Percentiles rank a stretch among this genome's conserved stretches.
Evolutionary conservation across 1,284 basidiomycete species (phyloP).

Genomic region (Cryptococcus sp.): DNA sequence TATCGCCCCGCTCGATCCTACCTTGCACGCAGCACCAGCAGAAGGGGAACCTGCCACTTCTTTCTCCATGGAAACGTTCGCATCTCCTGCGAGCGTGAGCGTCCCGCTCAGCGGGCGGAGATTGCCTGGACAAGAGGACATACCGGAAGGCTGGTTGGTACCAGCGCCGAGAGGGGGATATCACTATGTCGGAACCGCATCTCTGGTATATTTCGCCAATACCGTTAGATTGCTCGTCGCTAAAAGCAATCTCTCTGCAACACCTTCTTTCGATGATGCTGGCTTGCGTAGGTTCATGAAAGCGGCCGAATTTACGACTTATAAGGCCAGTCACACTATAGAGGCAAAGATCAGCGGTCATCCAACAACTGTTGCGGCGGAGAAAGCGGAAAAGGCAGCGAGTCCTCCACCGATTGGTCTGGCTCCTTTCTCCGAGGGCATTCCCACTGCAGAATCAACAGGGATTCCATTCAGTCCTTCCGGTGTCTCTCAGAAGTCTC

Average conservation of each 20-base stretch:
- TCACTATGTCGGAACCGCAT: constrained; percentile 25
- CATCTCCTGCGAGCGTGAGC: constrained; percentile 2
- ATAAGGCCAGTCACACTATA: constrained; percentile 19
- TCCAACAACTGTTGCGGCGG: constrained; percentile 16
- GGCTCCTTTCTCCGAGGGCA: background rate
- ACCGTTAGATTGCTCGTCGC: constrained; percentile 14
- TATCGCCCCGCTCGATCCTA: no score
- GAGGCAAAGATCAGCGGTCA: constrained; percentile 21
- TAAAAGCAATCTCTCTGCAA: constrained; percentile 13
- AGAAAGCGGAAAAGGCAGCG: background rate
- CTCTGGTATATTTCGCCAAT: constrained; percentile 19
- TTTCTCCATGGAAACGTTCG: no score
- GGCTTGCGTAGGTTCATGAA: constrained; percentile 18
- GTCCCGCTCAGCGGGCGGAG: constrained; percentile 3
- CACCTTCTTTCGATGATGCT: constrained; percentile 17
- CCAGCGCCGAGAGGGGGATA: constrained; percentile 21
- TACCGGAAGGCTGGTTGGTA: constrained; percentile 26
- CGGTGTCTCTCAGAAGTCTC: background rate
- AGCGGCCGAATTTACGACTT: constrained; percentile 24
- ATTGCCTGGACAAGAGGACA: constrained; percentile 1
- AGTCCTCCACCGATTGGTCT: background rate
- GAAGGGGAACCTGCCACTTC: no score
- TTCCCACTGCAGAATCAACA: background rate
- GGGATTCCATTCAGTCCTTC: background rate
- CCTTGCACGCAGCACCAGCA: no score